Percentiles rank a stretch among this genome's conserved stretches.
phyloP scores from a whole-genome alignment of 169 alveolate genomes.

The Plasmodium knowlesi region DNA sequence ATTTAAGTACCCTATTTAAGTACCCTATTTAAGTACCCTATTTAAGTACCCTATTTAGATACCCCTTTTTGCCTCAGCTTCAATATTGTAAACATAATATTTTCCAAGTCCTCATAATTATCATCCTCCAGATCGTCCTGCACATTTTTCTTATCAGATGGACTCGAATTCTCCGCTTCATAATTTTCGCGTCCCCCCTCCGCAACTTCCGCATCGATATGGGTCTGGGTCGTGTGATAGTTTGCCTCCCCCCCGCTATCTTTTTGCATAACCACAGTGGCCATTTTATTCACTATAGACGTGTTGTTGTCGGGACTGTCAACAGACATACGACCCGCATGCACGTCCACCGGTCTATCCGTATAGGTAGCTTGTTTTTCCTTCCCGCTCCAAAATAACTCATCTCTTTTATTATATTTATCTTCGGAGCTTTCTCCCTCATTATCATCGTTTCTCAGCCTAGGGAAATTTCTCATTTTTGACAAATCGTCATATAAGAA shows the following conservation, averaged over 20 bases:
- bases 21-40: not conserved
- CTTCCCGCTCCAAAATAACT: not conserved
- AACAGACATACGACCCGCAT: not conserved
- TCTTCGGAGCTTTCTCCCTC: not conserved
- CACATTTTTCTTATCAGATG: slow-evolving; percentile 1
- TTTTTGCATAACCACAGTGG: not conserved
- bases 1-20: not conserved
- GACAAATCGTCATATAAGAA: not conserved
- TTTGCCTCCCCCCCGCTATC: not conserved
- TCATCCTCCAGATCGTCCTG: slow-evolving; percentile 44
- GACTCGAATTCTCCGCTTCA: not conserved
- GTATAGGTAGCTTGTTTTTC: not conserved
- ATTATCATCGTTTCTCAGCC: not conserved
- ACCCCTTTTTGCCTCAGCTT: slow-evolving; percentile 28
- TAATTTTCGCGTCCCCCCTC: not conserved
- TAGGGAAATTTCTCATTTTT: not conserved
- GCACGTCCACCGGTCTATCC: not conserved
- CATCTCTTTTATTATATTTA: not conserved
- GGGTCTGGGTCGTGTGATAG: not conserved
- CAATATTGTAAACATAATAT: slow-evolving; percentile 66
- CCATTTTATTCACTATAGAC: not conserved
- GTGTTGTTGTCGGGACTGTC: not conserved
- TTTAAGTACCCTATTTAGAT: not conserved
- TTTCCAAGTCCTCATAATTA: slow-evolving; percentile 63
- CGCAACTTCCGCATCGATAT: not conserved